Evolutionary conservation across 2,329 filamentous ascomycete species (phyloP), one percentile per base, ranked within the genome.

Genomic region (Penicillium sp.): DNA sequence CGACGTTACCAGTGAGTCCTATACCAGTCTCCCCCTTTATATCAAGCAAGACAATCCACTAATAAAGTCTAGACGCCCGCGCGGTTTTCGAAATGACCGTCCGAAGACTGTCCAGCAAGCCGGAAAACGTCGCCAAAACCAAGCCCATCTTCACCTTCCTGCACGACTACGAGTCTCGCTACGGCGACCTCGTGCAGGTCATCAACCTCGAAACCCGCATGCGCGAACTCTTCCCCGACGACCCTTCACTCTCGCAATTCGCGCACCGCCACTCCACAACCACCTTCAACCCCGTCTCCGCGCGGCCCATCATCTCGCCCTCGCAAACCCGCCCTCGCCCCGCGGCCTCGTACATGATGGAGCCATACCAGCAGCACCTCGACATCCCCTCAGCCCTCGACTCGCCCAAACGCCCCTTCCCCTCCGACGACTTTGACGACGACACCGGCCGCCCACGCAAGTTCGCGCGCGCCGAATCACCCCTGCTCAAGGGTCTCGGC

Each of bases 61-160:
- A n/a, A n/a, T n/a, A n/a, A n/a, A n/a, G n/a, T 52, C 7, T 64
- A 92, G 91, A 99, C 80, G 94, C 94, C 33, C 85, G 94, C 62
- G 92, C 94, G 9, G 91, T 97, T 2, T 99, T 99, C 66, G 94
- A 97, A 71, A 97, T 92, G 16, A 91, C 92, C 16, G 90, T 97
- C 59, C 90, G 88, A 67, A 87, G 87, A 60, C 82, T 97, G 45
- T 83, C 88, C 7, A 82, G 88, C 23, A 94, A 92, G 63, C 84
- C 89, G 0, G 89, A 91, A 63, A 84, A 84, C 11, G 76, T 87
- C 0, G 74, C 81, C 55, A 94, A 91, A 67, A 85, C 92, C 8
- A 95, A 94, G 70, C 84, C 89, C 0, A 83, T 99, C 0, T 96
- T 96, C 66, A 80, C 86, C 2, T 97, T 93, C 74, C 93, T 99